Evolutionary conservation across 495 filamentous ascomycete species (phyloP).

Genomic region (Penicillium bialowiezense): DNA sequence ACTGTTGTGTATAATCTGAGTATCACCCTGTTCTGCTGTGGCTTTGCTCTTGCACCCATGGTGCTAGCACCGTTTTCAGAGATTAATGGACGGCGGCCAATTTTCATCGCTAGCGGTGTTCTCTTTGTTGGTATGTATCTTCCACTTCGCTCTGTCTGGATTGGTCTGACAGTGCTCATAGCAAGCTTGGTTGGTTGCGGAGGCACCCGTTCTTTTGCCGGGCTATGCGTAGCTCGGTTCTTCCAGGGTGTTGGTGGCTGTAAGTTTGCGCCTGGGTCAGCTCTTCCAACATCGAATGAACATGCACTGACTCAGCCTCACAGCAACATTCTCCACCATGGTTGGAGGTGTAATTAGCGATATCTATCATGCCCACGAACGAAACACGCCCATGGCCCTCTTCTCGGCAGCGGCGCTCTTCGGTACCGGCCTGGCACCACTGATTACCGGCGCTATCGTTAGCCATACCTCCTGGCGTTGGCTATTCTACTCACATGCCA

Average conservation of each 20-base stretch:
- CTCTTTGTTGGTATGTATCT: constrained; percentile 54
- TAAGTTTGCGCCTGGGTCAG: constrained; percentile 19
- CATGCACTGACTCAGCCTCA: neutral
- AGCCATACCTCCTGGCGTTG: constrained; percentile 73
- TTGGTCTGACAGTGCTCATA: constrained; percentile 17
- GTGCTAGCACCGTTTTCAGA: constrained; percentile 87
- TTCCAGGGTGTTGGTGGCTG: constrained; percentile 70
- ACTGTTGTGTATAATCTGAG: constrained; percentile 66
- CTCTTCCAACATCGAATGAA: neutral
- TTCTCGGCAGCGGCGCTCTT: constrained; percentile 74
- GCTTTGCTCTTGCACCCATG: constrained; percentile 88
- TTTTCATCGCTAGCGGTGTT: constrained; percentile 72
- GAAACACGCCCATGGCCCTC: constrained; percentile 88
- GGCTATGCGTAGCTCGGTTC: constrained; percentile 75
- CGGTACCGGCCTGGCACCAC: constrained; percentile 79
- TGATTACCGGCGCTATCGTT: constrained; percentile 70
- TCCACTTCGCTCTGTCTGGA: neutral
- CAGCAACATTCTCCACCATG: constrained; percentile 81
- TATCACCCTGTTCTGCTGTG: constrained; percentile 77
- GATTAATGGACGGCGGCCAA: constrained; percentile 77
- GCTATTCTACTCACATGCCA: constrained; percentile 86
- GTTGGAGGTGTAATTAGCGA: constrained; percentile 90
- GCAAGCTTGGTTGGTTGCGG: constrained; percentile 74
- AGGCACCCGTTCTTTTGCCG: constrained; percentile 65
- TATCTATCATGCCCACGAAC: constrained; percentile 73